These are phyloP conservation scores for Phytopythium boreale DNA, from an alignment of 352 stramenopile genomes.

Conservation along the genomic window DNA sequence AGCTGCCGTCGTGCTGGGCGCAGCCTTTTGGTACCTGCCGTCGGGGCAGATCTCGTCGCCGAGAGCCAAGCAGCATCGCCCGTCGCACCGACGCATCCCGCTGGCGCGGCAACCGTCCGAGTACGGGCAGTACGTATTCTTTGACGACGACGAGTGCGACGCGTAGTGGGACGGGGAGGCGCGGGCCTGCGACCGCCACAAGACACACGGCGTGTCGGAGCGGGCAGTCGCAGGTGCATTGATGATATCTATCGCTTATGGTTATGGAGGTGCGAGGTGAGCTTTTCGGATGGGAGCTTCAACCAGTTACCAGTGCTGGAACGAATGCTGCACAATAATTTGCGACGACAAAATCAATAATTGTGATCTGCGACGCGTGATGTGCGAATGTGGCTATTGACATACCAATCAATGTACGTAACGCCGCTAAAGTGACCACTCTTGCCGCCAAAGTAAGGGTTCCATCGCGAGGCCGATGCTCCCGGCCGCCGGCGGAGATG, in stretches of 20 bases:
- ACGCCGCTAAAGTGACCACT: too few relatives aligned
- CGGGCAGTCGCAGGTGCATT: too few relatives aligned
- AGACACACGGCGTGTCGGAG: too few relatives aligned
- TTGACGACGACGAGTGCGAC: constrained; percentile 58
- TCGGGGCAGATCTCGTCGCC: constrained; percentile 32
- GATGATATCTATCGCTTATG: too few relatives aligned
- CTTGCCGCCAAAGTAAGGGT: too few relatives aligned
- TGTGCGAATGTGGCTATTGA: not conserved
- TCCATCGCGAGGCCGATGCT: not conserved
- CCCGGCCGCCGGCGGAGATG: not conserved
- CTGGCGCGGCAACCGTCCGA: constrained; percentile 59
- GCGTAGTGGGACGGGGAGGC: not conserved
- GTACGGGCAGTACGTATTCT: constrained; percentile 74
- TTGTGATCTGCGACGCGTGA: not conserved
- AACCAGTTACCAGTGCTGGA: too few relatives aligned
- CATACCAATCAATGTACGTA: not conserved
- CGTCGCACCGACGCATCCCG: constrained; percentile 36
- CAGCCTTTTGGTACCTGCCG: constrained; percentile 23
- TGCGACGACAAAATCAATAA: not conserved
- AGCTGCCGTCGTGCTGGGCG: constrained; percentile 25
- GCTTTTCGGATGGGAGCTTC: too few relatives aligned
- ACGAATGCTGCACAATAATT: too few relatives aligned
- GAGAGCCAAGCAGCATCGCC: constrained; percentile 27
- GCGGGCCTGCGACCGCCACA: not conserved
- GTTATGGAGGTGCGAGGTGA: too few relatives aligned